These are phyloP conservation scores for Salicornia ramosissima DNA, from an alignment of 148 eudicot species.

Conservation along the genomic window DNA sequence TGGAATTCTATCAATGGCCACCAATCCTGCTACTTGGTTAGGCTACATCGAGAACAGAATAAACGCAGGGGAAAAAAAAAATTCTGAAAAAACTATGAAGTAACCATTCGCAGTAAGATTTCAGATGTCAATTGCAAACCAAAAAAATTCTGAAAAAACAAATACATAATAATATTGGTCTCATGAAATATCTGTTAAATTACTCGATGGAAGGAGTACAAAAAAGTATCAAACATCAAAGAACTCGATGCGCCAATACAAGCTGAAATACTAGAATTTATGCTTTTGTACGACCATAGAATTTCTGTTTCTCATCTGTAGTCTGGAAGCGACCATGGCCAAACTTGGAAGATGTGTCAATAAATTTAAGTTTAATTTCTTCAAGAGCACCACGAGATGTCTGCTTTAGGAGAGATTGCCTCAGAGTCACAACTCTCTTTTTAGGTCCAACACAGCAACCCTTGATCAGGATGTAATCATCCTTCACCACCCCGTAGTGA, in stretches of 20 bases:
- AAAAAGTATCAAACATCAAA: background rate
- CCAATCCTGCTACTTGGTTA: no score
- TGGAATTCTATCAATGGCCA: no score
- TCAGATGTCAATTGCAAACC: constrained; percentile 14
- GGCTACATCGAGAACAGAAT: no score
- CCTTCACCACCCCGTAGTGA: constrained; percentile 86
- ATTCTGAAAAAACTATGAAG: background rate
- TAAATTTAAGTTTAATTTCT: constrained; percentile 74
- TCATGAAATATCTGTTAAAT: constrained; percentile 11
- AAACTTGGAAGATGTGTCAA: constrained; percentile 88
- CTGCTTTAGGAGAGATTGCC: constrained; percentile 71
- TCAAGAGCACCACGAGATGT: constrained; percentile 80
- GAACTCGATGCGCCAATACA: background rate
- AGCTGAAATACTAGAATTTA: constrained; percentile 10
- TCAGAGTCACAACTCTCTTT: constrained; percentile 85
- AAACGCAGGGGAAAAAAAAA: background rate
- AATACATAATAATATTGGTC: constrained; percentile 9
- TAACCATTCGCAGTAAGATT: constrained; percentile 15
- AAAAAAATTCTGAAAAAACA: background rate
- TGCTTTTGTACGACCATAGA: constrained; percentile 46
- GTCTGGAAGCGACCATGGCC: constrained; percentile 98
- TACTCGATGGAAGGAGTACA: background rate
- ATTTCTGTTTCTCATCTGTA: constrained; percentile 63
- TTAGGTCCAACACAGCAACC: constrained; percentile 82
- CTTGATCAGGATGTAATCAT: constrained; percentile 76